phyloP scores from a whole-genome alignment of 2,329 filamentous ascomycete species.

The Microcera coccophila region DNA sequence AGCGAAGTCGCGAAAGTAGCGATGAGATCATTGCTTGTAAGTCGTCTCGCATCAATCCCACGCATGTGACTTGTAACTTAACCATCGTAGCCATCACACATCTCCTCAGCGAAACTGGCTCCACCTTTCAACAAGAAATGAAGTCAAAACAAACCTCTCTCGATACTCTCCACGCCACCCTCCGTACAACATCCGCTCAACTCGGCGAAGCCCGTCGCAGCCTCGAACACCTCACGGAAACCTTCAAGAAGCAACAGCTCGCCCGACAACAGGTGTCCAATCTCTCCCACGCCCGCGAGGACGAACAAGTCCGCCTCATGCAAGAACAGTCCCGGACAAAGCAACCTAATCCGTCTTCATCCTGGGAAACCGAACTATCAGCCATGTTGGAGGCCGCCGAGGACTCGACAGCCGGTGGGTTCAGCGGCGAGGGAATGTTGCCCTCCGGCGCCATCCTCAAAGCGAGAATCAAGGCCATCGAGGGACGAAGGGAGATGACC shows the following conservation, averaged over 20 bases:
- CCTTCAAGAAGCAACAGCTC: slow-evolving; percentile 61
- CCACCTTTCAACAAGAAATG: slow-evolving; percentile 75
- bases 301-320: slow-evolving; percentile 56
- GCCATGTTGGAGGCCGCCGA: slow-evolving; percentile 44
- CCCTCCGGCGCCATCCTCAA: slow-evolving; percentile 60
- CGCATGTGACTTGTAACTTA: slow-evolving; percentile 3
- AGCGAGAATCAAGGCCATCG: slow-evolving; percentile 67
- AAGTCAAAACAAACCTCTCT: slow-evolving; percentile 79
- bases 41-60: slow-evolving; percentile 32
- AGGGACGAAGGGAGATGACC: slow-evolving; percentile 63
- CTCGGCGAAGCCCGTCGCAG: slow-evolving; percentile 72
- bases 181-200: slow-evolving; percentile 75
- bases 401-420: slow-evolving; percentile 35
- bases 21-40: slow-evolving; percentile 76
- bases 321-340: slow-evolving; percentile 40
- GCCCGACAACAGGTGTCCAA: slow-evolving; percentile 72
- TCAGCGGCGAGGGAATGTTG: slow-evolving; percentile 42
- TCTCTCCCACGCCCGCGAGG: slow-evolving; percentile 67
- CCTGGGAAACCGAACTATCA: slow-evolving; percentile 54
- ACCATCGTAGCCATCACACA: slow-evolving; percentile 75
- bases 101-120: slow-evolving; percentile 73
- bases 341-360: slow-evolving; percentile 43
- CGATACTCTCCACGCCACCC: slow-evolving; percentile 73
- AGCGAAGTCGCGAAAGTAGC: slow-evolving; percentile 66
- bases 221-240: slow-evolving; percentile 66